A percentile compares a stretch with the other conserved stretches of the same genome.
phyloP scores from a whole-genome alignment of 768 basidiomycete genomes.

The Russula brevipes region DNA sequence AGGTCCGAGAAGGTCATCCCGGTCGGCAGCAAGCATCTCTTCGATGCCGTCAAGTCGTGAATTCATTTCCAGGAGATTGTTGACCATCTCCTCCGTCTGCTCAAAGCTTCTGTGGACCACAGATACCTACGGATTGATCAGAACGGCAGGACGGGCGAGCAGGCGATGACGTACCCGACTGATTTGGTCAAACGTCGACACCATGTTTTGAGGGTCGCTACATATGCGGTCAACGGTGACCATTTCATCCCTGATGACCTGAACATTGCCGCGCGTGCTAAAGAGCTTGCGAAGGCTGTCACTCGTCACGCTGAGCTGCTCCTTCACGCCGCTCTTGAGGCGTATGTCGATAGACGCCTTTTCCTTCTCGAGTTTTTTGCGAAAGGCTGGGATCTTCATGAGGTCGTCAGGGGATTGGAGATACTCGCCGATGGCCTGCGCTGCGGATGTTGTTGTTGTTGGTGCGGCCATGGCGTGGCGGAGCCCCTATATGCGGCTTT shows the following conservation, averaged over 20 bases:
- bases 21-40: constrained; percentile 69
- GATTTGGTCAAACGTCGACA: constrained; percentile 92
- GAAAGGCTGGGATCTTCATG: constrained; percentile 77
- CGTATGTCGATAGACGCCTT: constrained; percentile 90
- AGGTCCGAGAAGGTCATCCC: constrained; percentile 74
- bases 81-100: constrained; percentile 92
- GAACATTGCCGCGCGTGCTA: constrained; percentile 69
- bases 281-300: constrained; percentile 82
- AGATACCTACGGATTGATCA: constrained; percentile 59
- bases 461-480: constrained; percentile 42
- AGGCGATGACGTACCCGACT: constrained; percentile 60
- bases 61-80: constrained; percentile 90
- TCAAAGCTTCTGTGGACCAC: constrained; percentile 93
- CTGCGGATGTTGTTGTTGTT: constrained; percentile 66
- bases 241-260: constrained; percentile 84
- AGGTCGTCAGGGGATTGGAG: constrained; percentile 93
- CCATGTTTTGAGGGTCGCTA: constrained; percentile 66
- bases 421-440: constrained; percentile 84
- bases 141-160: not conserved
- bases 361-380: constrained; percentile 95
- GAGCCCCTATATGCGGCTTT: not conserved
- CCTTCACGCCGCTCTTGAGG: constrained; percentile 85
- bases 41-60: constrained; percentile 75
- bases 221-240: constrained; percentile 69
- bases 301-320: constrained; percentile 86